Base-by-base conservation (phyloP, 2,329 filamentous ascomycete genomes). In the Pseudogymnoascus sp. region DNA sequence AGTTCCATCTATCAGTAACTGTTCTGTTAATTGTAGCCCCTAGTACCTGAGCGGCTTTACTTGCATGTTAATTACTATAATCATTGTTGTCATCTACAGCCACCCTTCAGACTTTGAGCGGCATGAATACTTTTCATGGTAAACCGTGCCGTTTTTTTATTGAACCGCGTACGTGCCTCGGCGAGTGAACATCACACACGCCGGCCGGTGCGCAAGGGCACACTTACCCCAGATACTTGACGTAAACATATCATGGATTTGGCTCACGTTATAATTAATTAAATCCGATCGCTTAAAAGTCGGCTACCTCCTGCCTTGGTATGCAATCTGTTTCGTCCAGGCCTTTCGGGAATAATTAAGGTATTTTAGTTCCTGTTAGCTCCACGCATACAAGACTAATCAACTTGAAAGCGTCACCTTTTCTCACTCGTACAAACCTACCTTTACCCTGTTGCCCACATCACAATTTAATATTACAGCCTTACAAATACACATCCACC, bases 341-440 rank as follows among this genome's bases (percentile, higher is more conserved):
- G 49, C 49, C 29, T 3, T n/a, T 55, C 49, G 49, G 49, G 49
- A 55, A 33, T 55, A 55, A 33, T 55, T 55, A 55, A 55, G 49
- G 49, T 55, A 55, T 55, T 55, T 55, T 55, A 55, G 49, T 55
- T 55, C 26, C 8, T 33, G 29, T 55, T 55, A 55, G 49, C 49
- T 55, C 49, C 49, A 33, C 16, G n/a, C 14, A 33, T 55, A 7
- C n/a, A 55, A 33, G 49, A 33, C 49, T 55, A 55, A 55, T 29
- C 49, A 33, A 55, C 49, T 55, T 26, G 29, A 55, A 19, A 33
- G 49, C 49, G 49, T 55, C 49, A 55, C 49, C 49, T 55, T 55
- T 55, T 55, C 49, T 55, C 49, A 55, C 49, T 21, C 49, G 49
- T 55, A 55, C 49, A 55, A 55, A 55, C 49, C n/a, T 33, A 55